Conservation (phyloP, 345 rosid species). For the Anacardium occidentale region DNA sequence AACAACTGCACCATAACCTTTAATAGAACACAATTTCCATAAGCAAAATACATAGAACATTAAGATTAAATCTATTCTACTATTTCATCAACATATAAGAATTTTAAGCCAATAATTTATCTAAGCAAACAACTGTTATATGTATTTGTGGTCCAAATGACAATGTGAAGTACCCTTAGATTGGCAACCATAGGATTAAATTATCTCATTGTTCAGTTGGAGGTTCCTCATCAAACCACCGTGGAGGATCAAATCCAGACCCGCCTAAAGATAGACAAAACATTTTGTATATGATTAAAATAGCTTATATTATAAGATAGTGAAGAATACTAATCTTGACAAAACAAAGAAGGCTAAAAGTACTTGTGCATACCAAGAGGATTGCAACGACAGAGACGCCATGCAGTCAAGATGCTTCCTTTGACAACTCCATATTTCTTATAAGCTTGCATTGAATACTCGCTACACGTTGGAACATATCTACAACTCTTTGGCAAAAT, state of each 20-base stretch:
- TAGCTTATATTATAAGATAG: not conserved
- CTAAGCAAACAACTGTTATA: not conserved
- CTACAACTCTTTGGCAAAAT: constrained; percentile 74
- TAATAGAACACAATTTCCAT: not conserved
- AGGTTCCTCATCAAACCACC: constrained; percentile 75
- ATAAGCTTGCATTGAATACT: constrained; percentile 91
- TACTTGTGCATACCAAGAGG: constrained; percentile 57
- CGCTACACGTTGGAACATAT: constrained; percentile 84
- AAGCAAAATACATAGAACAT: not conserved
- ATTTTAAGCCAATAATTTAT: not conserved
- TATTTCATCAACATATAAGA: not conserved
- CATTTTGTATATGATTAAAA: not conserved
- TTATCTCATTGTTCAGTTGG: constrained; percentile 39
- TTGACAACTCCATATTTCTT: constrained; percentile 77
- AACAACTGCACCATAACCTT: not conserved
- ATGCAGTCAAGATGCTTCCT: constrained; percentile 68
- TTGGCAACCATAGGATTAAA: not conserved
- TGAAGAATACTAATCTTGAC: not conserved
- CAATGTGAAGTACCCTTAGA: not conserved
- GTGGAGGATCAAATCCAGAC: constrained; percentile 84
- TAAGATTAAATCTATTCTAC: not conserved
- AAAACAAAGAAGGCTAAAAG: too few relatives aligned
- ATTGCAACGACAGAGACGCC: constrained; percentile 94
- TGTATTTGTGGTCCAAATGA: not conserved
- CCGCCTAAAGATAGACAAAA: constrained; percentile 45